Conservation (phyloP, 202 grass and related monocot species). For the Digitaria exilis region DNA sequence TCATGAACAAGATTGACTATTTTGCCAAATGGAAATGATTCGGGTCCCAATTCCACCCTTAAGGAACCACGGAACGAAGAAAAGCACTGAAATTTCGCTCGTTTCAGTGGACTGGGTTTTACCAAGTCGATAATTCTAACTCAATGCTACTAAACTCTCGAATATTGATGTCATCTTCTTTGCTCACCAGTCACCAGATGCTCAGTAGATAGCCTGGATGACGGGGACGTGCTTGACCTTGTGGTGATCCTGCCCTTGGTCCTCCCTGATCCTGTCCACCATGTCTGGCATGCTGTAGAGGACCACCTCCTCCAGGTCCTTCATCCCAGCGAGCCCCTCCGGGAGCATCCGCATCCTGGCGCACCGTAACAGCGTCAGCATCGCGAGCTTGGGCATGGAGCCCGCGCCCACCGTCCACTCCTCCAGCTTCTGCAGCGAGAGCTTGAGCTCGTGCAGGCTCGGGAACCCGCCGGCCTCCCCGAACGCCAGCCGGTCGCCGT, state of each 20-base stretch:
- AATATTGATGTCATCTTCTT: no score
- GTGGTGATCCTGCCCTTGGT: conserved; percentile 43
- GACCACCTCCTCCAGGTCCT: conserved; percentile 56
- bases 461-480: conserved; percentile 34
- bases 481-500: conserved; percentile 45
- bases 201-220: conserved; percentile 40
- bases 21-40: no score
- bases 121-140: no score
- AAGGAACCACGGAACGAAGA: no score
- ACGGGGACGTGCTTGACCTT: conserved; percentile 56
- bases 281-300: conserved; percentile 49
- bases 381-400: conserved; percentile 43
- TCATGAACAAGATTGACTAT: no score
- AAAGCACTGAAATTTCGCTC: no score
- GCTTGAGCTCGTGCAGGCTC: conserved; percentile 38
- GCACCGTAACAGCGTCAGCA: conserved; percentile 49
- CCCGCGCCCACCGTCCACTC: conserved; percentile 48
- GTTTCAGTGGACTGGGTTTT: no score
- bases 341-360: conserved; percentile 53
- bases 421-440: conserved; percentile 47
- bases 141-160: no score
- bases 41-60: no score
- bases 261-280: conserved; percentile 48
- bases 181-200: background rate
- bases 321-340: conserved; percentile 45